Base-by-base conservation (phyloP, 306 rosid genomes). In the Quercus variabilis region DNA sequence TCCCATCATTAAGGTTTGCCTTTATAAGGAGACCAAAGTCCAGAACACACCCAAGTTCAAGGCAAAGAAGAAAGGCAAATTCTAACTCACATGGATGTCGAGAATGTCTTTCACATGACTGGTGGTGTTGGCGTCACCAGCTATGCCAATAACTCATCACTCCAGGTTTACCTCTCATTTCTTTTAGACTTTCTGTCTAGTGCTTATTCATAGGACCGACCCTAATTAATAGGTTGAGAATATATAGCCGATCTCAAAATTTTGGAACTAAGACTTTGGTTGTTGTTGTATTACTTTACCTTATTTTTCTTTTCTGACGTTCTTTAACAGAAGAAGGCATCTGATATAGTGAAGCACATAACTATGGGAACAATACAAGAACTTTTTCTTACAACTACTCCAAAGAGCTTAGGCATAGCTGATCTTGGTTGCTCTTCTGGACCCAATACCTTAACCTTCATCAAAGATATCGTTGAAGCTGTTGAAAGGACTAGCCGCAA, bases 381-480 rank as follows among this genome's bases (percentile, higher is more conserved):
- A 43, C 80, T 89, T 63, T 95, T 89, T 82, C 78, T 82, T 58
- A 77, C 79, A 23, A 89, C 83, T 33, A 84, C 88, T 77, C 97
- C 99, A 21, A 79, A 86, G 69, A 91, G 96, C 81, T 77, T 95
- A 20, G 92, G 98, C 75, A 83, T 95, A 76, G 98, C 98, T 73
- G 99, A 95, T 81, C 81, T 95, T 85, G 99, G 99, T 0, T 95
- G 99, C 70, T 93, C 99, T 51, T 91, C 97, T 3, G 99, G 99
- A 56, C 89, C 97, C 38, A 95, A 95, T 77, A 84, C 98, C 38
- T 60, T 93, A 12, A 89, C 96, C 51, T 83, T 83, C 31, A 87
- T 95, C 92, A 91, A 81, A 86, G 99, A 95, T 10, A 90, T 95
- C 23, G 85, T 93, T 55, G 88, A 83, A 60, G 86, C 91, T 21